Base-by-base conservation (phyloP, 441 rosid species). In the Populus tomentosa region DNA sequence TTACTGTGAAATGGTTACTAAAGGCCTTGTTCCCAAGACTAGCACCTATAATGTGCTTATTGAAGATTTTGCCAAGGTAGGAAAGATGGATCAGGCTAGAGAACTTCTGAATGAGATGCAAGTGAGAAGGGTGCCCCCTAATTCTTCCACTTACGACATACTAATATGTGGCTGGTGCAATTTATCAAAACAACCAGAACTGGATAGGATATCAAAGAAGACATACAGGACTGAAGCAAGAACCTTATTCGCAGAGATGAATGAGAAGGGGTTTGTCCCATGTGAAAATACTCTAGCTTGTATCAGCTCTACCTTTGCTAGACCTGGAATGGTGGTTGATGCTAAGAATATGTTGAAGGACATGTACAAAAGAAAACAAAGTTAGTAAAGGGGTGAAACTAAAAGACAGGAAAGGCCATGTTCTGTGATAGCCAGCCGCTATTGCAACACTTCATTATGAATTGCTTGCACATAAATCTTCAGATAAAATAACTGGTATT, bases 101-200 rank as follows among this genome's bases (percentile, higher is more conserved):
- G 96, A 90, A 83, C 90, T 92, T 77, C 73, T 90, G 83, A 88
- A 89, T 78, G 98, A 91, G 87, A 96, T 96, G 99, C 82, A 80
- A 75, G 73, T 73, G 75, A 90, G 93, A 83, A 86, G 90, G 74
- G 86, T 84, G 28, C 70, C 72, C 33, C 90, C 93, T 62, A 90
- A 90, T 84, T 78, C 90, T 80, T 90, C 90, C 38, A 94, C 98
- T 36, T 94, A 91, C 53, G 89, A 90, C 85, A 89, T 91, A 69
- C 84, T 94, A 78, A 86, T 96, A 69, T 77, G 90, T 84, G 97
- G 95, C 71, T 89, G 90, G 86, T 96, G 97, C 66, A 83, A 85
- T 76, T 85, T 88, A 72, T 90, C 90, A 74, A 83, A 85, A 69
- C 85, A 81, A 76, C 86, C 84, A 21, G 89, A 84, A 74, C 80